These are phyloP conservation scores for Nymphaea colorata DNA, from an alignment of 164 flowering plant genomes.

Conservation along the genomic window DNA sequence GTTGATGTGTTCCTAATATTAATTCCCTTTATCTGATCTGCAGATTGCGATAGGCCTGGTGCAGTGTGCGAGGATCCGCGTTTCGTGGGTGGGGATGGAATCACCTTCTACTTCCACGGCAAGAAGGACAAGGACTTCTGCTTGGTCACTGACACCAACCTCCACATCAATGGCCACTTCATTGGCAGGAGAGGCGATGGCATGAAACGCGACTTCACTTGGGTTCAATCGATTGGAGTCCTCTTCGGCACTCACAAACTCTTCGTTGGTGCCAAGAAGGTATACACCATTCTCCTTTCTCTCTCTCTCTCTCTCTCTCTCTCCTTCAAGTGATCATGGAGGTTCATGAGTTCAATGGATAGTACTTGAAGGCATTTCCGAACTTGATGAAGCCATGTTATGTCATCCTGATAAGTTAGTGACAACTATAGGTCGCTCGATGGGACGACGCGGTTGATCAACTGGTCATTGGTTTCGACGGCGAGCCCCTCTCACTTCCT, in stretches of 20 bases:
- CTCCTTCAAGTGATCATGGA: neutral
- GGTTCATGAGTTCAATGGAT: too few relatives aligned
- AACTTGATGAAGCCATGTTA: too few relatives aligned
- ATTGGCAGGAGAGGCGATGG: slow-evolving; percentile 11
- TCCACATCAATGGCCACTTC: slow-evolving; percentile 26
- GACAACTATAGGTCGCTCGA: slow-evolving; percentile 1
- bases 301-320: too few relatives aligned
- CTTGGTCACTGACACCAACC: slow-evolving; percentile 18
- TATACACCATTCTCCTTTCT: too few relatives aligned
- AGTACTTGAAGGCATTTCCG: too few relatives aligned
- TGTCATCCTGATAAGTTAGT: too few relatives aligned
- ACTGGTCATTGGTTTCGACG: slow-evolving; percentile 12
- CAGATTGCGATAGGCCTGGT: slow-evolving; percentile 17
- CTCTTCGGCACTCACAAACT: slow-evolving; percentile 11
- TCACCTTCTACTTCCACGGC: slow-evolving; percentile 28
- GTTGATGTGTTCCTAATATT: too few relatives aligned
- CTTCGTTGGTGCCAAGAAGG: slow-evolving; percentile 8
- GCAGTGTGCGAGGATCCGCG: slow-evolving; percentile 22
- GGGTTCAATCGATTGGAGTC: slow-evolving; percentile 18
- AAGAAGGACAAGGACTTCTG: slow-evolving; percentile 19
- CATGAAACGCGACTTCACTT: slow-evolving; percentile 16
- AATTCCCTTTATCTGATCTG: neutral
- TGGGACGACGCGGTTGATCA: slow-evolving; percentile 16
- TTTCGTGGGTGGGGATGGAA: slow-evolving; percentile 23
- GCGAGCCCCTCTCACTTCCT: slow-evolving; percentile 8